phyloP scores from a whole-genome alignment of 768 basidiomycete genomes.

The Fibroporia radiculosa region DNA sequence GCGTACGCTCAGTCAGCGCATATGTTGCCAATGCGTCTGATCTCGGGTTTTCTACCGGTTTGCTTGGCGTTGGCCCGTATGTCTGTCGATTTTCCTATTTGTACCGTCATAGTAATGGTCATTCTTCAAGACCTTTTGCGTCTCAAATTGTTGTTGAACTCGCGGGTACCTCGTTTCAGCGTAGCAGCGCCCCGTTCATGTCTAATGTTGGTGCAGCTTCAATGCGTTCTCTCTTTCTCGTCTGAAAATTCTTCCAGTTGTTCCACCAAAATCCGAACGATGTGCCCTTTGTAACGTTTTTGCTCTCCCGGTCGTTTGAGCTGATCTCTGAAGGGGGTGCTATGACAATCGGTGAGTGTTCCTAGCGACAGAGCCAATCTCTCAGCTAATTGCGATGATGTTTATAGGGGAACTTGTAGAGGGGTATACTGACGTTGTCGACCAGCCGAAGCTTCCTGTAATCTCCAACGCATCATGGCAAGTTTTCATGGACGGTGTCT shows the following conservation, averaged over 20 bases:
- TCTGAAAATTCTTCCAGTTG: neutral
- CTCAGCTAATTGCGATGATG: neutral
- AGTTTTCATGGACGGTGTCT: slow-evolving; percentile 4
- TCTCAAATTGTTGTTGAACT: neutral
- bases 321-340: slow-evolving; percentile 3
- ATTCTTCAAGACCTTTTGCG: neutral
- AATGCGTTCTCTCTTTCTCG: neutral
- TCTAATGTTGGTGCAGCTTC: neutral
- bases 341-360: neutral
- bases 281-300: slow-evolving; percentile 3
- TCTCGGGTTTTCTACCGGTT: neutral
- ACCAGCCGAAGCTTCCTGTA: neutral
- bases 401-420: neutral
- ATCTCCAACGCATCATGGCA: neutral
- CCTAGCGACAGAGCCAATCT: neutral
- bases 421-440: neutral
- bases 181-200: neutral
- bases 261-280: neutral
- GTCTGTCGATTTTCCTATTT: neutral
- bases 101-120: neutral
- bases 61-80: slow-evolving; percentile 6
- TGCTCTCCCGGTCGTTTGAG: neutral
- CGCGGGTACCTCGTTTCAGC: neutral
- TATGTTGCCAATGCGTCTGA: slow-evolving; percentile 1
- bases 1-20: slow-evolving; percentile 2